A percentile compares a stretch with the other conserved stretches of the same genome.
Conservation (phyloP, 2,329 filamentous ascomycete species). For the Tolypocladium ophioglossoides region DNA sequence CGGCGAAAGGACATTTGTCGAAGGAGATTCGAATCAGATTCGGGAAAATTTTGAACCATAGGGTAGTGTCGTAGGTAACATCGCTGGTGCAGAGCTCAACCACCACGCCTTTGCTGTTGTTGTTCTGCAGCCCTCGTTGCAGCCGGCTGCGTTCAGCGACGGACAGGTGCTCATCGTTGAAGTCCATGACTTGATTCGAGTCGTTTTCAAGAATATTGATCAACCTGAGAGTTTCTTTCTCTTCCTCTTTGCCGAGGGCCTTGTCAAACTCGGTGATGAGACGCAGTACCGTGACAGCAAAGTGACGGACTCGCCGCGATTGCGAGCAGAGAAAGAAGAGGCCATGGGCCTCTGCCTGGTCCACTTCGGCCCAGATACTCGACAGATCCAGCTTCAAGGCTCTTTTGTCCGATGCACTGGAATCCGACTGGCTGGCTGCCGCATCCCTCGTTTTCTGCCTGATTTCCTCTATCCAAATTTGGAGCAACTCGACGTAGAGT, state of each 20-base stretch:
- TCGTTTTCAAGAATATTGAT: slow-evolving; percentile 90
- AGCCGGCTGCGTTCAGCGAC: slow-evolving; percentile 87
- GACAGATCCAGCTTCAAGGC: slow-evolving; percentile 76
- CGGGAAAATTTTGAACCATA: slow-evolving; percentile 98
- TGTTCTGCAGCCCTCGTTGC: slow-evolving; percentile 79
- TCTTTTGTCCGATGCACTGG: slow-evolving; percentile 53
- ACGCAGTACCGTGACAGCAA: slow-evolving; percentile 84
- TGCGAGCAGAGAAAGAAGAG: slow-evolving; percentile 97
- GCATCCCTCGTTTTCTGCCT: slow-evolving; percentile 73
- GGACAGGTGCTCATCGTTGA: slow-evolving; percentile 84
- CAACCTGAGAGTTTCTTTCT: slow-evolving; percentile 59
- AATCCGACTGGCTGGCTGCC: slow-evolving; percentile 52
- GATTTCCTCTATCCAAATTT: slow-evolving; percentile 98
- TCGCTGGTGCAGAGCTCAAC: slow-evolving; percentile 95
- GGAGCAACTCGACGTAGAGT: slow-evolving; percentile 84
- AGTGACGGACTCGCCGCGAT: slow-evolving; percentile 76
- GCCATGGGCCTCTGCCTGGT: slow-evolving; percentile 93
- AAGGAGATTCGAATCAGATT: slow-evolving; percentile 87
- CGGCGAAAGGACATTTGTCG: slow-evolving; percentile 82
- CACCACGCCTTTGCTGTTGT: slow-evolving; percentile 72
- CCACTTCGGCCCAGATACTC: slow-evolving; percentile 83
- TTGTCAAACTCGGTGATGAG: slow-evolving; percentile 90
- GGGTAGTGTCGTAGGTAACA: slow-evolving; percentile 81
- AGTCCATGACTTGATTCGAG: slow-evolving; percentile 77
- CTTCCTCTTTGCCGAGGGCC: slow-evolving; percentile 63